Conservation (phyloP, 2,329 filamentous ascomycete species). For the Lasiodiplodia citricola region DNA sequence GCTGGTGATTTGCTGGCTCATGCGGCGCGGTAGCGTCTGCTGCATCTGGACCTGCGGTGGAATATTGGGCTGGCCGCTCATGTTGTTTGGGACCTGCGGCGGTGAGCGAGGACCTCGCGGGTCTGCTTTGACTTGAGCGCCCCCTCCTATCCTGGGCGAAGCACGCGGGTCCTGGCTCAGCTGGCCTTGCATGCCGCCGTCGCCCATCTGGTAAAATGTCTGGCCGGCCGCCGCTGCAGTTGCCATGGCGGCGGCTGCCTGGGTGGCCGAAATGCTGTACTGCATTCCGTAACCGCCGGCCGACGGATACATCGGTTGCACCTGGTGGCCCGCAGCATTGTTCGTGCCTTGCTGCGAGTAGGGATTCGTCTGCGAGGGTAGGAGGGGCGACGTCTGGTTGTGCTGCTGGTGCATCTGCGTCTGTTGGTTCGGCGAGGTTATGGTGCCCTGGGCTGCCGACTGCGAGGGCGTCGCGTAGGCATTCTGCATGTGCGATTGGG, state of each 20-base stretch:
- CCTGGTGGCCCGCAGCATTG: slow-evolving; percentile 61
- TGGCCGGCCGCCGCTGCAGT: slow-evolving; percentile 90
- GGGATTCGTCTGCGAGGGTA: slow-evolving; percentile 70
- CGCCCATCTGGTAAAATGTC: slow-evolving; percentile 72
- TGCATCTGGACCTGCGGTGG: slow-evolving; percentile 48
- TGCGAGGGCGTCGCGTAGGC: slow-evolving; percentile 41
- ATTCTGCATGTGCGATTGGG: slow-evolving; percentile 47
- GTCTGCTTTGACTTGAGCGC: slow-evolving; percentile 68
- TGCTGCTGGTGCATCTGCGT: slow-evolving; percentile 66
- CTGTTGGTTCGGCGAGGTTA: slow-evolving; percentile 74
- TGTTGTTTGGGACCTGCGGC: slow-evolving; percentile 67
- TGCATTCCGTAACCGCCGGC: slow-evolving; percentile 68
- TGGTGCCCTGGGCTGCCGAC: slow-evolving; percentile 49
- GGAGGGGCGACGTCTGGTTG: slow-evolving; percentile 77
- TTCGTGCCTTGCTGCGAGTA: slow-evolving; percentile 69
- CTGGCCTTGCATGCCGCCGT: slow-evolving; percentile 70
- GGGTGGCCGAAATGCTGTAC: slow-evolving; percentile 86
- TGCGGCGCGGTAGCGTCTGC: slow-evolving; percentile 45
- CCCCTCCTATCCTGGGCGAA: slow-evolving; percentile 76
- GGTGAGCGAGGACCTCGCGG: slow-evolving; percentile 79
- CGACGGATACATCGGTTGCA: slow-evolving; percentile 80
- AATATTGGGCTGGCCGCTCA: slow-evolving; percentile 47
- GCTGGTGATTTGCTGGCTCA: slow-evolving; percentile 49
- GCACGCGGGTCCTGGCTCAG: slow-evolving; percentile 60
- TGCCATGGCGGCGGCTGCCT: slow-evolving; percentile 85